phyloP scores from a whole-genome alignment of 2,329 filamentous ascomycete genomes.

The Geosmithia flava region DNA sequence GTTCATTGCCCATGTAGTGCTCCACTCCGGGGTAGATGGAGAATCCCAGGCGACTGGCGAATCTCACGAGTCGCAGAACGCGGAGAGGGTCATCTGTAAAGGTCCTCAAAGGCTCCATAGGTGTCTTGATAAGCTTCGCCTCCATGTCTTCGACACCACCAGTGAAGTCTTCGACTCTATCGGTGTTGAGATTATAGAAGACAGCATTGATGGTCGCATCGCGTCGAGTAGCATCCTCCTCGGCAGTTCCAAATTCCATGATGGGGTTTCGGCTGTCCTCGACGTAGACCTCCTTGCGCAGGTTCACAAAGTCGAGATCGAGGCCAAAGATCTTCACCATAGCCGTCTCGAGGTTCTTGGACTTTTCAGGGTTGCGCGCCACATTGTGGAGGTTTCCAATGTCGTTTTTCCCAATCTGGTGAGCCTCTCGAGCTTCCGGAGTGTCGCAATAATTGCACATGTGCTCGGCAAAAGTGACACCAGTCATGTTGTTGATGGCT shows the following conservation, averaged over 20 bases:
- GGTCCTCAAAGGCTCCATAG: slow-evolving; percentile 77
- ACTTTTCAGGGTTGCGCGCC: slow-evolving; percentile 86
- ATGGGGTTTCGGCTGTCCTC: slow-evolving; percentile 83
- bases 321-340: slow-evolving; percentile 76
- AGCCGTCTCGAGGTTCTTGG: slow-evolving; percentile 88
- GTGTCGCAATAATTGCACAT: slow-evolving; percentile 56
- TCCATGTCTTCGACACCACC: slow-evolving; percentile 66
- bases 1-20: slow-evolving; percentile 61
- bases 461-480: slow-evolving; percentile 58
- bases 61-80: slow-evolving; percentile 76
- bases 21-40: slow-evolving; percentile 59
- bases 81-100: slow-evolving; percentile 90
- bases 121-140: slow-evolving; percentile 65
- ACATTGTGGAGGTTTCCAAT: slow-evolving; percentile 78
- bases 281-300: slow-evolving; percentile 82
- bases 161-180: slow-evolving; percentile 74
- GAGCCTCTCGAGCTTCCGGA: slow-evolving; percentile 46
- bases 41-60: slow-evolving; percentile 76
- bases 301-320: slow-evolving; percentile 88
- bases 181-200: slow-evolving; percentile 84
- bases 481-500: slow-evolving; percentile 77
- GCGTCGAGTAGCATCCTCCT: slow-evolving; percentile 78
- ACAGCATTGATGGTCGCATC: slow-evolving; percentile 93
- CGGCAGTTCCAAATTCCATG: slow-evolving; percentile 85
- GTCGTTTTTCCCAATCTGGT: slow-evolving; percentile 43